Evolutionary conservation across 2,329 filamentous ascomycete genomes (phyloP), one percentile per base, ranked within the genome.

Genomic region (Aureobasidium sp.): DNA sequence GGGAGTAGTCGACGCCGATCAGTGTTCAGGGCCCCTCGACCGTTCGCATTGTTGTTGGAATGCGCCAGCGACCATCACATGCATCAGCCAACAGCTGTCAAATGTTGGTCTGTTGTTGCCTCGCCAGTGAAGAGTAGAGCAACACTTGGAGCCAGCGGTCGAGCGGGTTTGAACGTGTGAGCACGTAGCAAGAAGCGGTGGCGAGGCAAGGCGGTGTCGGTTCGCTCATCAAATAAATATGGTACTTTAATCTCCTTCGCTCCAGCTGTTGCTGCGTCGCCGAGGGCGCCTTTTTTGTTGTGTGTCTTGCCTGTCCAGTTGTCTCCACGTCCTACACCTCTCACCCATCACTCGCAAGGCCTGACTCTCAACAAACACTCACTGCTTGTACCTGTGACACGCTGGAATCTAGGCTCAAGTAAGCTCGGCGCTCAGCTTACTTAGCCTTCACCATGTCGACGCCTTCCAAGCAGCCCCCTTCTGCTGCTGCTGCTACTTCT

Each of bases 361-460:
- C 27, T 44, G 36, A 11, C 39, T 14, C 53, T n/a, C 53, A 34
- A 34, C 55, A 44, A 5, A 22, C 22, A 37, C n/a, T 14, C 25
- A 6, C 25, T n/a, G 11, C 37, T 36, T 48, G 55, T 58, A 48
- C 55, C 55, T 58, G 57, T 60, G 57, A 60, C 34, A 49, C 57
- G 15, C 44, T 41, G 45, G 27, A 25, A 37, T 48, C 55, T 59
- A 44, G 55, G 55, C 51, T 42, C 51, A 42, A 55, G 41, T 57
- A 57, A 57, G 53, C 53, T 57, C 57, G 41, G 44, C 57, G 36
- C 34, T 51, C 44, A 49, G 57, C 57, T 60, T 60, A 60, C 57
- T 55, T 44, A 60, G 57, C 14, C 22, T 29, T 39, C 31, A 51
- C 52, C 59, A 65, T 65, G 64, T 64, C 64, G 47, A 64, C 64